Base-by-base conservation (phyloP, 192 early-diverging fungal genomes). In the Coemansia sp. region DNA sequence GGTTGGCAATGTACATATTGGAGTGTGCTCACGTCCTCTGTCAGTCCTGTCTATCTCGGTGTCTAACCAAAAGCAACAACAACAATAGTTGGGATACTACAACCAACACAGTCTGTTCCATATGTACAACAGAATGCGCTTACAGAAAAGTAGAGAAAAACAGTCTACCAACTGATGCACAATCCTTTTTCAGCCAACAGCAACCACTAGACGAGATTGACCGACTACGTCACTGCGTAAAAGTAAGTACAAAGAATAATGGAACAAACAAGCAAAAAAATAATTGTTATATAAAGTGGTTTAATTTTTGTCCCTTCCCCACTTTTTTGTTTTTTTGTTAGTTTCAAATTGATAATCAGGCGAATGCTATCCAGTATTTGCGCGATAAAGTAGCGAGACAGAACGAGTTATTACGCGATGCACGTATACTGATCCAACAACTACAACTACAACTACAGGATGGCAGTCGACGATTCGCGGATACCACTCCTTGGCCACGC, bases 1-100 rank as follows among this genome's bases (percentile, higher is more conserved):
- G 12, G 4, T 14, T 51, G 29, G 12, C 27, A 54, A 54, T 54
- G 51, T 74, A 12, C 64, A 72, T 40, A 72, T 69, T 41, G 2
- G 78, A 75, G 27, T 81, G 78, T 37, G 75, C 78, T 4, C 78
- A 81, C 29, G 62, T 75, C 12, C 62, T 81, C 1, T 81, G 78
- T 36, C 56, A 25, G 2, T 38, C 22, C 2, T 80, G 77, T 39
- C 57, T 67, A 7, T 19, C 45, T 7, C 42, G 19, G 24, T 39
- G 47, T 14, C 22, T 53, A 17, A 24, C 9, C 25, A 65, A 24
- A 51, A 14, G 39, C 64, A 15, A 32, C 24, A 29, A 6, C 6
- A 6, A 56, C 62, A n/a, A n/a, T n/a, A n/a, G n/a, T n/a, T n/a
- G n/a, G n/a, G n/a, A n/a, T n/a, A n/a, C n/a, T n/a, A n/a, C n/a